Conservation (phyloP, 164 flowering plant genomes). For the Kingdonia uniflora region DNA sequence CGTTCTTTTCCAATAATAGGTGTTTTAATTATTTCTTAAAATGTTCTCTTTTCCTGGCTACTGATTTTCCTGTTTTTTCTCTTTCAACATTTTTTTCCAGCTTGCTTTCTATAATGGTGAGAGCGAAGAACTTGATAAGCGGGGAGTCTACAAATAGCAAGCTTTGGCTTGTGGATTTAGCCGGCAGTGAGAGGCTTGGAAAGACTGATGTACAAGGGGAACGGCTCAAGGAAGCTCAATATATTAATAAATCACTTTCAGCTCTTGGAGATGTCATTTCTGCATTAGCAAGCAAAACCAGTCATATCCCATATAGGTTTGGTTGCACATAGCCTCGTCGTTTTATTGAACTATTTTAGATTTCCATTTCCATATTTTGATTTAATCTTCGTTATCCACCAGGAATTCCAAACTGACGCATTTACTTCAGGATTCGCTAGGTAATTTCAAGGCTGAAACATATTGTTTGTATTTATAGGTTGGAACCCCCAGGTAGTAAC, state of each 20-base stretch:
- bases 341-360: not conserved
- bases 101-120: slow-evolving; percentile 77
- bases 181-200: slow-evolving; percentile 87
- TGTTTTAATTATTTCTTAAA: too few relatives aligned
- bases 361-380: slow-evolving; percentile 6
- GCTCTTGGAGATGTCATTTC: slow-evolving; percentile 91
- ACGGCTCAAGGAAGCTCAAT: slow-evolving; percentile 86
- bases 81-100: slow-evolving; percentile 21
- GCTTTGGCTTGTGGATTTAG: slow-evolving; percentile 92
- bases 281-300: slow-evolving; percentile 74
- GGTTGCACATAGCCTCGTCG: not conserved
- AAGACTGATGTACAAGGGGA: slow-evolving; percentile 88
- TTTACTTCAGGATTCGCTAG: slow-evolving; percentile 82
- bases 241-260: slow-evolving; percentile 77
- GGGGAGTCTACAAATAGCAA: slow-evolving; percentile 86
- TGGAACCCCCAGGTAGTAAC: too few relatives aligned
- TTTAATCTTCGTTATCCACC: slow-evolving; percentile 8
- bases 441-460: slow-evolving; percentile 19
- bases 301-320: slow-evolving; percentile 82
- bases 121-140: slow-evolving; percentile 55
- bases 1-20: too few relatives aligned
- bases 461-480: not conserved
- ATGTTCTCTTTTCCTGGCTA: too few relatives aligned
- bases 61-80: not conserved
- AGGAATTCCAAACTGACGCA: slow-evolving; percentile 94